These are phyloP conservation scores for Paraglomus brasilianum DNA, from an alignment of 192 early-diverging fungal genomes.

Conservation along the genomic window DNA sequence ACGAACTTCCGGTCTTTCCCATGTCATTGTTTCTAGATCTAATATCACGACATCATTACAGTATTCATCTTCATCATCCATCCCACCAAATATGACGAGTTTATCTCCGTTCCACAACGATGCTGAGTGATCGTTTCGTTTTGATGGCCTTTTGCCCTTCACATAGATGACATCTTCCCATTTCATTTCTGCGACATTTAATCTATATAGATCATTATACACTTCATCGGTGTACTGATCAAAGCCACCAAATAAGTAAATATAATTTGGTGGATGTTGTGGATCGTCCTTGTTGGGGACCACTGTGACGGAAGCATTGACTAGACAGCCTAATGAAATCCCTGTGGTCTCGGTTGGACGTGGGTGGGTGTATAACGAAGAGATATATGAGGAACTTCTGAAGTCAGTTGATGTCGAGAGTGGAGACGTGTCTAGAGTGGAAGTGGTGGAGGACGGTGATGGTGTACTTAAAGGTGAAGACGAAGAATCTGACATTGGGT, in stretches of 20 bases:
- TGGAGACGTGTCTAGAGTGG: constrained; percentile 23
- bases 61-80: constrained; percentile 51
- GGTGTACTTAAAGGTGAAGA: constrained; percentile 8
- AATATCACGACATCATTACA: constrained; percentile 62
- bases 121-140: constrained; percentile 63
- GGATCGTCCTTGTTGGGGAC: constrained; percentile 31
- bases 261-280: constrained; percentile 3
- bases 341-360: constrained; percentile 26
- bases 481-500: neutral
- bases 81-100: constrained; percentile 66
- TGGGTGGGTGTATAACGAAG: neutral
- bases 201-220: constrained; percentile 60
- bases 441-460: constrained; percentile 12
- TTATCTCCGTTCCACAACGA: constrained; percentile 57
- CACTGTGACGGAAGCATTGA: constrained; percentile 45
- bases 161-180: constrained; percentile 58
- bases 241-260: constrained; percentile 64
- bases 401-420: neutral
- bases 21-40: constrained; percentile 56
- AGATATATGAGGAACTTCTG: neutral
- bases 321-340: constrained; percentile 36
- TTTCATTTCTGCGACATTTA: constrained; percentile 43
- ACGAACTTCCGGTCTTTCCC: constrained; percentile 52
- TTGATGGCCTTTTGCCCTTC: constrained; percentile 51
- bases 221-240: constrained; percentile 67